phyloP scores from a whole-genome alignment of 140 eudicot species.

The Flaveria floridana region DNA sequence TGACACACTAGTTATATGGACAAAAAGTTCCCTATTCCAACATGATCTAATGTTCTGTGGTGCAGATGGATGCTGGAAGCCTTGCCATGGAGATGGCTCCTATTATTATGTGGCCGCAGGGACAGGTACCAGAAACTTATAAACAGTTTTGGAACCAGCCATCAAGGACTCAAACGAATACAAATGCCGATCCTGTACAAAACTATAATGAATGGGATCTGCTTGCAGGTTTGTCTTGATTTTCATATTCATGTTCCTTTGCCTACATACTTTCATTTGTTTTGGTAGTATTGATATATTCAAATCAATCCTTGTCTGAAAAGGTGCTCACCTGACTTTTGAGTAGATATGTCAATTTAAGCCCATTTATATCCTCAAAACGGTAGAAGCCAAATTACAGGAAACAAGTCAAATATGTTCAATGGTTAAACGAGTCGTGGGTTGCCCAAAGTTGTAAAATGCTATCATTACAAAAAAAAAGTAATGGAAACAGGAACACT shows the following conservation, averaged over 20 bases:
- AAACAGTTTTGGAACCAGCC: constrained; percentile 71
- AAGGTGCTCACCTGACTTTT: not conserved
- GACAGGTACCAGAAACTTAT: constrained; percentile 68
- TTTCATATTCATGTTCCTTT: not conserved
- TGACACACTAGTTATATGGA: not conserved
- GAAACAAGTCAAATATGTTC: too few species aligned
- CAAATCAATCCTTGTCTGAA: not conserved
- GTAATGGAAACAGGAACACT: not conserved
- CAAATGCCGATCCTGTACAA: constrained; percentile 38
- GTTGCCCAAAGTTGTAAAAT: too few species aligned
- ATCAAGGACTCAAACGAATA: constrained; percentile 40
- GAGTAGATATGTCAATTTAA: not conserved
- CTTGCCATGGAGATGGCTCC: constrained; percentile 96
- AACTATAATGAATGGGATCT: constrained; percentile 51
- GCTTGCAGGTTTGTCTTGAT: constrained; percentile 64
- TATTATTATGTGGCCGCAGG: constrained; percentile 80
- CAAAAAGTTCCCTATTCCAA: not conserved
- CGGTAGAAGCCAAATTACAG: too few species aligned
- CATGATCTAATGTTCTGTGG: constrained; percentile 21
- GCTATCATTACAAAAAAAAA: too few species aligned
- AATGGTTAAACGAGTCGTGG: too few species aligned
- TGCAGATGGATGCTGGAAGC: constrained; percentile 87
- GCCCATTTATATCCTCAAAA: too few species aligned
- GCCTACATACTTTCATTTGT: not conserved
- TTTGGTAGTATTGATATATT: not conserved